Conservation (phyloP, 306 rosid species). For the Oxytropis ochrocephala region DNA sequence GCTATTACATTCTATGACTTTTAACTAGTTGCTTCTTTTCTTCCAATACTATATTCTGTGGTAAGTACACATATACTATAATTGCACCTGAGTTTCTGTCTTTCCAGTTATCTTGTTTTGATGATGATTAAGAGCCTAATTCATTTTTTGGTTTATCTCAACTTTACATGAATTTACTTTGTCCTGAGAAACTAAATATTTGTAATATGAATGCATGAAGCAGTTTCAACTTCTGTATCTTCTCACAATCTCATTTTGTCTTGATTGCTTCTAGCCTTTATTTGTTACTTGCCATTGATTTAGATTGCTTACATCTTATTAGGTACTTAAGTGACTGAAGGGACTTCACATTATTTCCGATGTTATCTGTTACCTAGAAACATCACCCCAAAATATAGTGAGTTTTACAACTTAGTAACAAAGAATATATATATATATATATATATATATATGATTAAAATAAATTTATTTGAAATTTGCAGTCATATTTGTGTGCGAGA, state of each 20-base stretch:
- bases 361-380: too few relatives aligned
- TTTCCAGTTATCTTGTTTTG: neutral
- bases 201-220: neutral
- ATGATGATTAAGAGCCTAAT: too few relatives aligned
- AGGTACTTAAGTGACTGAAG: neutral
- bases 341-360: neutral
- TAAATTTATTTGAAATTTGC: too few relatives aligned
- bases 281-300: neutral
- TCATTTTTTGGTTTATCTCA: too few relatives aligned
- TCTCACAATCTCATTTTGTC: neutral
- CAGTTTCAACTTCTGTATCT: neutral
- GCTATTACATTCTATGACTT: too few relatives aligned
- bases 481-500: too few relatives aligned
- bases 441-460: too few relatives aligned
- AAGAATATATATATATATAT: too few relatives aligned
- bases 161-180: neutral
- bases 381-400: too few relatives aligned
- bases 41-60: too few relatives aligned
- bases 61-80: neutral
- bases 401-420: too few relatives aligned
- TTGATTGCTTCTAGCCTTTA: neutral
- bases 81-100: neutral
- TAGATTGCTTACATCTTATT: slow-evolving; percentile 1
- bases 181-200: neutral
- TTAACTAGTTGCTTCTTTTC: too few relatives aligned